Conservation (phyloP, 495 filamentous ascomycete species). For the Penicillium steckii region DNA sequence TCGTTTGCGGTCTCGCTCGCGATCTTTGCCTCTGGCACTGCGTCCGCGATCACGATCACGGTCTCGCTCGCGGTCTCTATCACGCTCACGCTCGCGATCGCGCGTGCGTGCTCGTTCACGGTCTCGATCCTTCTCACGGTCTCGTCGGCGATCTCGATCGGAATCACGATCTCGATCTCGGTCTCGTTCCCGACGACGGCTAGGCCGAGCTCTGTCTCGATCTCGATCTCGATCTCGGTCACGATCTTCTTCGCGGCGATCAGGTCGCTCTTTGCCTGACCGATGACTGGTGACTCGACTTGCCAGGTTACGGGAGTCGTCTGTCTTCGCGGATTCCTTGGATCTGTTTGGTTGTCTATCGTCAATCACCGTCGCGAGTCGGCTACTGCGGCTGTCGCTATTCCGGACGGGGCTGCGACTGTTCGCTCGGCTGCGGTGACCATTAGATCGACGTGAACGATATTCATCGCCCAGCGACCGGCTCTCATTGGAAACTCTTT, state of each 20-base stretch:
- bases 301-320: constrained; percentile 15
- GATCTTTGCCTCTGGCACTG: constrained; percentile 40
- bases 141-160: constrained; percentile 37
- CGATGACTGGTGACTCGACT: constrained; percentile 31
- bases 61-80: no score
- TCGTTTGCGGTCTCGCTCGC: constrained; percentile 54
- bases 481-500: constrained; percentile 14
- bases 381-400: constrained; percentile 25
- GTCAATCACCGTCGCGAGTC: constrained; percentile 17
- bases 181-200: constrained; percentile 28
- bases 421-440: constrained; percentile 48
- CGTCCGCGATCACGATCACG: constrained; percentile 44
- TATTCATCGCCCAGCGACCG: constrained; percentile 45
- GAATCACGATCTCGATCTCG: constrained; percentile 30
- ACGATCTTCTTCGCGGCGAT: constrained; percentile 39
- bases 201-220: constrained; percentile 22
- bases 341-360: constrained; percentile 12
- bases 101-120: constrained; percentile 31
- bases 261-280: constrained; percentile 37
- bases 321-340: constrained; percentile 14
- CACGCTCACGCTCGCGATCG: constrained; percentile 40
- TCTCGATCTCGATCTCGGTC: constrained; percentile 17
- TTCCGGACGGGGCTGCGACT: constrained; percentile 31
- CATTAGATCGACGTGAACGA: constrained; percentile 46
- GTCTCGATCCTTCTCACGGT: constrained; percentile 33